These are phyloP conservation scores for Cadophora gregata DNA, from an alignment of 2,329 filamentous ascomycete genomes.

Conservation along the genomic window DNA sequence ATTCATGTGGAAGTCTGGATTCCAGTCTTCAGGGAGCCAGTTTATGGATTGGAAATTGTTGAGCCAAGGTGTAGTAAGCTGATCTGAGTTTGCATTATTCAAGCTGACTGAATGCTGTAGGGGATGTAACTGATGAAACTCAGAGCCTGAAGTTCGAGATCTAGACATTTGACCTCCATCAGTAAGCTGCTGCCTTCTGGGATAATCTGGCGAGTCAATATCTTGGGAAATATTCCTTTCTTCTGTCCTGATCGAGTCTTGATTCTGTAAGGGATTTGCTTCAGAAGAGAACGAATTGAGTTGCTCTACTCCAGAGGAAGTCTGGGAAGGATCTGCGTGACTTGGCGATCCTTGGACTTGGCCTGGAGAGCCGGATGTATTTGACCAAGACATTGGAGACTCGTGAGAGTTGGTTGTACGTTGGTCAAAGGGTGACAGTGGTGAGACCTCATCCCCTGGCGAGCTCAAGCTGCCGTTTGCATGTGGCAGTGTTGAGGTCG, in stretches of 20 bases:
- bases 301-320: background rate
- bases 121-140: background rate
- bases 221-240: background rate
- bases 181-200: background rate
- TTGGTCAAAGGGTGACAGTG: slow-evolving; percentile 1
- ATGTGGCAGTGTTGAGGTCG: background rate
- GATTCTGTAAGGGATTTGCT: background rate
- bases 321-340: background rate
- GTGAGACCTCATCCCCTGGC: background rate
- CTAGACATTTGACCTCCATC: background rate
- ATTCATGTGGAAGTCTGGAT: slow-evolving; percentile 30
- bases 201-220: background rate
- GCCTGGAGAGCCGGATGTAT: slow-evolving; percentile 17
- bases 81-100: background rate
- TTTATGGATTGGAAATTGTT: slow-evolving; percentile 37
- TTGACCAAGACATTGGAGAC: slow-evolving; percentile 30
- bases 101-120: background rate
- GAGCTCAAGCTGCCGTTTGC: background rate
- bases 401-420: slow-evolving; percentile 7
- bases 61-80: slow-evolving; percentile 22
- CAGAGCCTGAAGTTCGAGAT: background rate
- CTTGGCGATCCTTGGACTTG: background rate
- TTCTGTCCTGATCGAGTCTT: background rate
- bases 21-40: slow-evolving; percentile 40
- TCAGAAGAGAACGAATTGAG: background rate